phyloP scores from a whole-genome alignment of 768 basidiomycete species.

The Favolaschia claudopus region DNA sequence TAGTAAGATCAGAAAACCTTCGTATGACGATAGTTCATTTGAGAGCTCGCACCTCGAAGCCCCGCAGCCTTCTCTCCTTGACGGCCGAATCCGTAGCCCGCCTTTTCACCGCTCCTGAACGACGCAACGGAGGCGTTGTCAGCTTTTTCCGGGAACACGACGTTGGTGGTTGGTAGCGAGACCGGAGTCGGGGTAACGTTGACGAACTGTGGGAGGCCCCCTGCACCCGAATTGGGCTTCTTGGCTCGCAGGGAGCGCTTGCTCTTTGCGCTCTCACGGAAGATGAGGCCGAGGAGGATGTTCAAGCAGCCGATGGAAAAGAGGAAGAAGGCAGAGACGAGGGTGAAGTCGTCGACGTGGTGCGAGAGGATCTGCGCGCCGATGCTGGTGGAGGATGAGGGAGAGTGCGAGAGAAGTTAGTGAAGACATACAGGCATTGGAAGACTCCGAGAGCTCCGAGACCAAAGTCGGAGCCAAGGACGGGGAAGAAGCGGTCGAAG shows the following conservation, averaged over 20 bases:
- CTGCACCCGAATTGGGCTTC: conserved; percentile 40
- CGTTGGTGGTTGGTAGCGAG: conserved; percentile 42
- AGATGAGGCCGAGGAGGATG: conserved; percentile 82
- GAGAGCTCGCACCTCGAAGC: too few species aligned
- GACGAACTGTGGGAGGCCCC: conserved; percentile 49
- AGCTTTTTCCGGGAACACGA: conserved; percentile 31
- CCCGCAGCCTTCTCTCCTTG: conserved; percentile 83
- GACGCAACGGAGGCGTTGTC: conserved; percentile 21
- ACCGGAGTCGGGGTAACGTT: conserved; percentile 42
- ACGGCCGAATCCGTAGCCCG: conserved; percentile 78
- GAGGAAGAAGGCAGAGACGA: conserved; percentile 87
- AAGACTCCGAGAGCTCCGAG: conserved; percentile 89
- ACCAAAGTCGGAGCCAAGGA: conserved; percentile 87
- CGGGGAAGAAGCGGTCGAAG: conserved; percentile 90
- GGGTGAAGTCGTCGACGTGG: conserved; percentile 82
- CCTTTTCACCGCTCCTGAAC: conserved; percentile 47
- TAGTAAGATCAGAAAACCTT: background rate
- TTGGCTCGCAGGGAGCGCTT: conserved; percentile 73
- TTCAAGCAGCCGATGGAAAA: conserved; percentile 86
- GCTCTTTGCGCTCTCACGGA: conserved; percentile 70
- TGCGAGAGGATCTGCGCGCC: conserved; percentile 78
- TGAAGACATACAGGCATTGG: conserved; percentile 72
- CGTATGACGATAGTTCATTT: background rate
- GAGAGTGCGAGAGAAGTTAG: background rate
- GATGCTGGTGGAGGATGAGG: conserved; percentile 46